These are phyloP conservation scores for Suhomyces ambrosiae DNA, from an alignment of 1,139 yeast genomes.

Conservation along the genomic window DNA sequence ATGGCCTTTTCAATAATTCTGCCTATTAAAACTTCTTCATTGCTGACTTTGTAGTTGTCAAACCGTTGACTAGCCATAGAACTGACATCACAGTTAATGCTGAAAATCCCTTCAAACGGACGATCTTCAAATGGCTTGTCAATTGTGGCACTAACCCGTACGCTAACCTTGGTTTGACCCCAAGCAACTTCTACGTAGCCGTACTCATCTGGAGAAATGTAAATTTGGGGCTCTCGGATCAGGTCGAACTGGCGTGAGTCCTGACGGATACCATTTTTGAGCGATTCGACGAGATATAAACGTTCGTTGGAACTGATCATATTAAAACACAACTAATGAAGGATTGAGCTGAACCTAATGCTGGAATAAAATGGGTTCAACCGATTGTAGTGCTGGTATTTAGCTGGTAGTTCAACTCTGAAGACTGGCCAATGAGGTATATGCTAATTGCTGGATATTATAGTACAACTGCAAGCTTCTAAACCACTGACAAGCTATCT, in stretches of 20 bases:
- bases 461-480: no score
- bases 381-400: no score
- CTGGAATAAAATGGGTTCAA: no score
- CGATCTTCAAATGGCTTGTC: conserved; percentile 84
- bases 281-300: conserved; percentile 59
- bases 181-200: conserved; percentile 80
- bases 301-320: conserved; percentile 50
- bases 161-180: conserved; percentile 68
- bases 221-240: conserved; percentile 63
- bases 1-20: conserved; percentile 89
- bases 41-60: conserved; percentile 70
- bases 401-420: no score
- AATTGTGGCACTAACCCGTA: conserved; percentile 79
- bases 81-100: conserved; percentile 80
- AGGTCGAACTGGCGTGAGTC: conserved; percentile 71
- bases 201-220: conserved; percentile 62
- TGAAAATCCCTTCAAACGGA: conserved; percentile 90
- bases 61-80: conserved; percentile 88
- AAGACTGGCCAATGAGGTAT: no score
- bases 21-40: conserved; percentile 77
- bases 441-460: no score
- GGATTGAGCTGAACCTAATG: background rate
- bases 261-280: conserved; percentile 62
- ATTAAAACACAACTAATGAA: background rate
- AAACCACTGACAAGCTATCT: no score